Percentiles rank a stretch among this genome's conserved stretches.
These are phyloP conservation scores for Cadophora gregata DNA, from an alignment of 2,329 filamentous ascomycete genomes.

Conservation along the genomic window DNA sequence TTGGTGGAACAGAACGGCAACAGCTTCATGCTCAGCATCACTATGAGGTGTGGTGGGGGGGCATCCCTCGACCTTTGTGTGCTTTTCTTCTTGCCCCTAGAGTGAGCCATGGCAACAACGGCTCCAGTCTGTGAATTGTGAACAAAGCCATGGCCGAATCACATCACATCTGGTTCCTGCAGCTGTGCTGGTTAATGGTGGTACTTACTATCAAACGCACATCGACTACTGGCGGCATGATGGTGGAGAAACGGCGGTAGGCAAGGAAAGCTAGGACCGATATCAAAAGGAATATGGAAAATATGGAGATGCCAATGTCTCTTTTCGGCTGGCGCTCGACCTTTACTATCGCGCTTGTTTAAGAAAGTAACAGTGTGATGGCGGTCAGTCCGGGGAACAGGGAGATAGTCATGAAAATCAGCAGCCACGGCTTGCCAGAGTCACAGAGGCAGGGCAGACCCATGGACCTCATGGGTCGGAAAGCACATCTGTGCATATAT, in stretches of 20 bases:
- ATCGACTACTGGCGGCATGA: constrained; percentile 4
- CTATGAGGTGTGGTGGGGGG: constrained; percentile 11
- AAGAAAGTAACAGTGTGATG: constrained; percentile 14
- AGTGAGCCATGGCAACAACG: neutral
- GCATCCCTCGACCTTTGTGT: constrained; percentile 13
- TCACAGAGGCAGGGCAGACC: neutral
- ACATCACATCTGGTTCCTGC: neutral
- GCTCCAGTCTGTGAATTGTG: neutral
- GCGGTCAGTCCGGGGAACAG: constrained; percentile 23
- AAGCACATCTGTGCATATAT: constrained; percentile 1
- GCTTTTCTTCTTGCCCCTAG: constrained; percentile 3
- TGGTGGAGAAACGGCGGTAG: constrained; percentile 14
- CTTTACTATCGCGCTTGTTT: constrained; percentile 10
- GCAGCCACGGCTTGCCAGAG: constrained; percentile 11
- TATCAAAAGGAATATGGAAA: constrained; percentile 23
- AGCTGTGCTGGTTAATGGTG: neutral
- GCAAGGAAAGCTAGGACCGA: neutral
- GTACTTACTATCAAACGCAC: neutral
- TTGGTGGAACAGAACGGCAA: constrained; percentile 25
- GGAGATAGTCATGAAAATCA: constrained; percentile 15
- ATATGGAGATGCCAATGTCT: constrained; percentile 5
- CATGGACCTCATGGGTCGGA: neutral
- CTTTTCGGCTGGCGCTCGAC: neutral
- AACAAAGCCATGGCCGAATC: constrained; percentile 2
- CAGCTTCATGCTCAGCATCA: constrained; percentile 8